Percentiles rank a stretch among this genome's conserved stretches.
These are phyloP conservation scores for Lophiotrema nucula DNA, from an alignment of 495 filamentous ascomycete genomes.

Conservation along the genomic window DNA sequence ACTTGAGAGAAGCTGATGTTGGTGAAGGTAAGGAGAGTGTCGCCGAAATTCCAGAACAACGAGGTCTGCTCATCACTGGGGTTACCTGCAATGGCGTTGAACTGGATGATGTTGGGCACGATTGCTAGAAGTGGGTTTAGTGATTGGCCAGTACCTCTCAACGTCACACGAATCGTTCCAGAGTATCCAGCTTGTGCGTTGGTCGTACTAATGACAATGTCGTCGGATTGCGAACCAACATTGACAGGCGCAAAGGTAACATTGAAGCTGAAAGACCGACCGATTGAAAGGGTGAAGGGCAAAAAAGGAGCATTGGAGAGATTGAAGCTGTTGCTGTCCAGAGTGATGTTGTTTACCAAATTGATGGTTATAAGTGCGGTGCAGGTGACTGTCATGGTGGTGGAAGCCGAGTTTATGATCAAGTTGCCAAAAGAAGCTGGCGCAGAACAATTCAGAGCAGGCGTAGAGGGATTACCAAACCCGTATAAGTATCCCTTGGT, in stretches of 20 bases:
- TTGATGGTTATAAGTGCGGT: constrained; percentile 36
- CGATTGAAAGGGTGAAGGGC: constrained; percentile 41
- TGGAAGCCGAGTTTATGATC: constrained; percentile 41
- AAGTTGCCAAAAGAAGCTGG: constrained; percentile 48
- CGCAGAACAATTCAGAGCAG: constrained; percentile 30
- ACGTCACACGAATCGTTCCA: constrained; percentile 36
- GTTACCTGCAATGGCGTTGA: constrained; percentile 42
- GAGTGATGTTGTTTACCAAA: constrained; percentile 32
- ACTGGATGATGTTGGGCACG: constrained; percentile 42
- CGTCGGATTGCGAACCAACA: constrained; percentile 45
- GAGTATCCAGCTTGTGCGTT: constrained; percentile 38
- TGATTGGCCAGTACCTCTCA: constrained; percentile 42
- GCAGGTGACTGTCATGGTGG: constrained; percentile 20
- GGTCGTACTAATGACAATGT: constrained; percentile 44
- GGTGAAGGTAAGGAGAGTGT: constrained; percentile 24
- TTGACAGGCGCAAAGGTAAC: constrained; percentile 41
- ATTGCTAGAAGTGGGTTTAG: constrained; percentile 39
- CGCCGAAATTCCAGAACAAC: constrained; percentile 30
- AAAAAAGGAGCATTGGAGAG: constrained; percentile 29
- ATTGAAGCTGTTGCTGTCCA: constrained; percentile 33
- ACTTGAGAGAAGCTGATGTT: constrained; percentile 40
- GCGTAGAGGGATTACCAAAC: constrained; percentile 38
- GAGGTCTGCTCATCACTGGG: constrained; percentile 35
- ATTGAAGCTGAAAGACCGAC: constrained; percentile 44
- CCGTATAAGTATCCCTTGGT: constrained; percentile 42